phyloP scores from a whole-genome alignment of 129 eudicot species.

The Cynara cardunculus region DNA sequence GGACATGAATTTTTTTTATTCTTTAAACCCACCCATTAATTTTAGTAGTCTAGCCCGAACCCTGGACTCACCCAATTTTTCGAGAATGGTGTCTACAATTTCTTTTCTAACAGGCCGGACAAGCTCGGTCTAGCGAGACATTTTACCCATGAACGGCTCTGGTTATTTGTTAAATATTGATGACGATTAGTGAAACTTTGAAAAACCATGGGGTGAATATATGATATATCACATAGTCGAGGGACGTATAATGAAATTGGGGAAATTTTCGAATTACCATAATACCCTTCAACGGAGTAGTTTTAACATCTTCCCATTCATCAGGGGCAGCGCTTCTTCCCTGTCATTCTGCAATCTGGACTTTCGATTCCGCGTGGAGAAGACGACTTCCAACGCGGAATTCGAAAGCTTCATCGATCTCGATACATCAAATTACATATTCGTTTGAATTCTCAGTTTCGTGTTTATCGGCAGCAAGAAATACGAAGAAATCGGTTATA shows the following conservation, averaged over 20 bases:
- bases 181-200: background rate
- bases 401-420: constrained; percentile 18
- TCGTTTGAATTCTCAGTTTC: background rate
- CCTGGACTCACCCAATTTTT: too few species aligned
- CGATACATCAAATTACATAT: background rate
- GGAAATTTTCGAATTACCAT: background rate
- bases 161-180: background rate
- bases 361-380: constrained; percentile 41
- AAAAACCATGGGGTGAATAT: background rate
- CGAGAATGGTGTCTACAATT: too few species aligned
- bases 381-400: constrained; percentile 35
- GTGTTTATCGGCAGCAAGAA: background rate
- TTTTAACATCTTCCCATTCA: background rate
- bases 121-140: too few species aligned
- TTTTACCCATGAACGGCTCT: too few species aligned
- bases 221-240: background rate
- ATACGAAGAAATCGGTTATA: background rate
- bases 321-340: constrained; percentile 2
- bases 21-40: too few species aligned
- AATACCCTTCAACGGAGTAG: constrained; percentile 10
- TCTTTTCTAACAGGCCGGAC: too few species aligned
- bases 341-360: constrained; percentile 19
- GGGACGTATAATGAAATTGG: background rate
- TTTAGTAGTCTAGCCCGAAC: too few species aligned
- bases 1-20: too few species aligned